These are phyloP conservation scores for Moesziomyces parantarcticus DNA, from an alignment of 1,284 basidiomycete species.

Conservation along the genomic window DNA sequence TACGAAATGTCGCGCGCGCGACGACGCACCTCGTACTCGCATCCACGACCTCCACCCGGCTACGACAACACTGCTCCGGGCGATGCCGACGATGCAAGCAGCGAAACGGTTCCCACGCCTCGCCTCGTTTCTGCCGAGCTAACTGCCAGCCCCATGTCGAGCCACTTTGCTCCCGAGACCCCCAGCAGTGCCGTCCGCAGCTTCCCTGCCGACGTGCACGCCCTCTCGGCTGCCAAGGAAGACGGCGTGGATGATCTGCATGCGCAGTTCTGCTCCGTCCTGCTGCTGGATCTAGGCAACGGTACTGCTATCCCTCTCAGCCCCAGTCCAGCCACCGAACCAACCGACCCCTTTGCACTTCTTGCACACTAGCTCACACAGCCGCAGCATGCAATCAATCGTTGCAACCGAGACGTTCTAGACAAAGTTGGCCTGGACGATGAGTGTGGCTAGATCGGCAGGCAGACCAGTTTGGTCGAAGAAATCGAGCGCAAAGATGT, in stretches of 20 bases:
- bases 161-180: conserved; percentile 25
- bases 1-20: conserved; percentile 3
- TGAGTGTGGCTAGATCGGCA: conserved; percentile 25
- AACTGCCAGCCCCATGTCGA: conserved; percentile 6
- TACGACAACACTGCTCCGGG: neutral
- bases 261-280: conserved; percentile 31
- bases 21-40: conserved; percentile 19
- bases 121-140: conserved; percentile 6
- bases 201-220: conserved; percentile 4
- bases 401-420: no score
- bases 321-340: conserved; percentile 9
- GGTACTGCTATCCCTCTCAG: conserved; percentile 27
- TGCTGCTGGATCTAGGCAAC: conserved; percentile 33
- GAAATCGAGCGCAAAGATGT: conserved; percentile 50
- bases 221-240: neutral
- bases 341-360: conserved; percentile 12
- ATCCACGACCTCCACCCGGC: conserved; percentile 7
- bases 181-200: conserved; percentile 8
- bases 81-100: neutral
- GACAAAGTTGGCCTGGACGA: conserved; percentile 54
- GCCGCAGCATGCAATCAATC: neutral
- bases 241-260: conserved; percentile 18
- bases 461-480: conserved; percentile 39
- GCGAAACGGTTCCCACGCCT: conserved; percentile 10
- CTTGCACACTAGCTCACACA: conserved; percentile 14